A percentile compares a stretch with the other conserved stretches of the same genome.
phyloP scores from a whole-genome alignment of 2,329 filamentous ascomycete species.

The Calonectria crousiana region DNA sequence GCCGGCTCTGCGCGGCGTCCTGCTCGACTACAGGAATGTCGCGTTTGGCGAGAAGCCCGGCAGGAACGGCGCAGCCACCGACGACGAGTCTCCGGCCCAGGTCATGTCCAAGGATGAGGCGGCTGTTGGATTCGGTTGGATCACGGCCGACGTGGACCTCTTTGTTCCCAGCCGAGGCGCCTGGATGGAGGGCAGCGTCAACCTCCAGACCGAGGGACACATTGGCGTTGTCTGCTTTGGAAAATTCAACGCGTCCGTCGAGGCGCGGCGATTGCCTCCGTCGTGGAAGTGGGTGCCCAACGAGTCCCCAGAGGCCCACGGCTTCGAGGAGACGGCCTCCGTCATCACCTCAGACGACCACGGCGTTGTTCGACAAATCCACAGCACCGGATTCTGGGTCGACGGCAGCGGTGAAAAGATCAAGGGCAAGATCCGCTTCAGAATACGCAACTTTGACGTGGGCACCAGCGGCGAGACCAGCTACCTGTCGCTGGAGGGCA shows the following conservation, averaged over 20 bases:
- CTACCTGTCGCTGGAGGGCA: constrained; percentile 88
- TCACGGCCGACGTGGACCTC: constrained; percentile 87
- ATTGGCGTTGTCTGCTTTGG: constrained; percentile 91
- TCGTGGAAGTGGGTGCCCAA: constrained; percentile 85
- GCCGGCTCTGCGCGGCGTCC: constrained; percentile 77
- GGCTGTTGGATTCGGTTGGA: constrained; percentile 87
- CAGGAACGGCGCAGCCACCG: constrained; percentile 58
- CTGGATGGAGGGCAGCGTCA: constrained; percentile 83
- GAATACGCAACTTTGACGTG: constrained; percentile 87
- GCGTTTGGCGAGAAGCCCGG: constrained; percentile 72
- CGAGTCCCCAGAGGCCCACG: constrained; percentile 52
- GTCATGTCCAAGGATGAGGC: constrained; percentile 79
- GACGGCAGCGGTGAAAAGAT: constrained; percentile 78
- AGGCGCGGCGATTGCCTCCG: constrained; percentile 78
- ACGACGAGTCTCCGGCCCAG: constrained; percentile 61
- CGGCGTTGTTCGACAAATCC: constrained; percentile 65
- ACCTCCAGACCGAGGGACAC: constrained; percentile 89
- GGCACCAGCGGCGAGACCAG: constrained; percentile 80
- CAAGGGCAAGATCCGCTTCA: constrained; percentile 78
- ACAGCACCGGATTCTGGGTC: constrained; percentile 79
- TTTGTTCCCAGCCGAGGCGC: constrained; percentile 82
- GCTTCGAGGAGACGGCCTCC: constrained; percentile 57
- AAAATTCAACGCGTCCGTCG: constrained; percentile 91
- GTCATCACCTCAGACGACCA: constrained; percentile 60
- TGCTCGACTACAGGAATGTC: constrained; percentile 79